phyloP scores from a whole-genome alignment of 2,329 filamentous ascomycete species.

The Ascochyta rabiei region DNA sequence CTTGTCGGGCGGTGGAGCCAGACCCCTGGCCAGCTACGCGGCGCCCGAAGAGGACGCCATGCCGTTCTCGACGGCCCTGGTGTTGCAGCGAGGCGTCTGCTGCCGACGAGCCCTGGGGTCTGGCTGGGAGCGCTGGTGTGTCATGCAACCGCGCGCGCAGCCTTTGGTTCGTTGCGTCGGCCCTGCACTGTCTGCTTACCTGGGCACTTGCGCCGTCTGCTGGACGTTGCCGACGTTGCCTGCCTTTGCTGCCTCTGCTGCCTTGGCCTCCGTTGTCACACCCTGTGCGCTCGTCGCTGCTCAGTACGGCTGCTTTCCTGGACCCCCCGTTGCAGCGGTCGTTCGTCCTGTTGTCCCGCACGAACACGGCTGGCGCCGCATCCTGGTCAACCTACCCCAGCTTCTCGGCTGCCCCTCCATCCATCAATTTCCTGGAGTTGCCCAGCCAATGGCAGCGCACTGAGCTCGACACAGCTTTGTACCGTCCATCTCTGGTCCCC shows the following conservation, averaged over 20 bases:
- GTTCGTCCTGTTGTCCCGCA: not conserved
- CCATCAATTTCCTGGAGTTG: slow-evolving; percentile 7
- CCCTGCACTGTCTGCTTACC: slow-evolving; percentile 24
- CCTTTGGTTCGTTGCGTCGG: slow-evolving; percentile 34
- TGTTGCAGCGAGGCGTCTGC: slow-evolving; percentile 25
- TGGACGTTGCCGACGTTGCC: slow-evolving; percentile 13
- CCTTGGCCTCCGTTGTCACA: slow-evolving; percentile 16
- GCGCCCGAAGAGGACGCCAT: slow-evolving; percentile 18
- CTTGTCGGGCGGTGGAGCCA: slow-evolving; percentile 20
- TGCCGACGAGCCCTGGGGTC: slow-evolving; percentile 22
- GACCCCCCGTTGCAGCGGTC: not conserved
- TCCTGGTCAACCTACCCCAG: slow-evolving; percentile 16
- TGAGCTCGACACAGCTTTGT: slow-evolving; percentile 21
- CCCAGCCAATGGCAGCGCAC: slow-evolving; percentile 34
- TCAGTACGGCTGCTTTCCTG: not conserved
- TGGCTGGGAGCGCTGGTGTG: slow-evolving; percentile 35
- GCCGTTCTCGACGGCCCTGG: slow-evolving; percentile 29
- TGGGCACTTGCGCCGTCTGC: slow-evolving; percentile 20
- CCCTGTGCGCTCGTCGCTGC: slow-evolving; percentile 6
- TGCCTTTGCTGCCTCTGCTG: too few relatives aligned
- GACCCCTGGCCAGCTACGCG: slow-evolving; percentile 29
- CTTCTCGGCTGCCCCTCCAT: slow-evolving; percentile 21
- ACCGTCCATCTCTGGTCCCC: slow-evolving; percentile 20
- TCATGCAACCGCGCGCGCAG: slow-evolving; percentile 35
- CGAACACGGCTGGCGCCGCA: slow-evolving; percentile 4